Percentiles rank a stretch among this genome's conserved stretches.
Evolutionary conservation across 139 green algal species (phyloP).

Genomic region (Chlorella vulgaris): DNA sequence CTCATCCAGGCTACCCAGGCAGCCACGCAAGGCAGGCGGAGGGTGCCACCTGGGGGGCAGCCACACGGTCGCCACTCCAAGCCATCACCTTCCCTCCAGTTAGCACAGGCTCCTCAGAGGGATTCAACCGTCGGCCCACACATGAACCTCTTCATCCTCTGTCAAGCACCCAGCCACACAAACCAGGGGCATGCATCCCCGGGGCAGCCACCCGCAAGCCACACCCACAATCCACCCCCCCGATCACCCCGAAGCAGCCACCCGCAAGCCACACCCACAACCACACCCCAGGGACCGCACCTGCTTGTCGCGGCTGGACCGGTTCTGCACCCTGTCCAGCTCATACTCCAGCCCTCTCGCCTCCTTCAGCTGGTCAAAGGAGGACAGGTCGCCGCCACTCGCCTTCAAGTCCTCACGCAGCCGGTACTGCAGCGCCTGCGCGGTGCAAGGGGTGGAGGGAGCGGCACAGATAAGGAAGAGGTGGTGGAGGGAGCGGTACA

Average conservation of each 20-base stretch:
- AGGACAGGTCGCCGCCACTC: constrained; percentile 29
- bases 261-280: neutral
- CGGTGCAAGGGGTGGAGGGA: neutral
- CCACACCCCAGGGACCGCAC: neutral
- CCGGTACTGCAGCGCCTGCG: constrained; percentile 72
- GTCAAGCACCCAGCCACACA: too few species aligned
- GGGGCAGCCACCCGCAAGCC: too few species aligned
- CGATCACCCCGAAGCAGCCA: neutral
- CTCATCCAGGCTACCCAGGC: too few species aligned
- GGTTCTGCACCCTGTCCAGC: constrained; percentile 59
- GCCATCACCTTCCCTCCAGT: too few species aligned
- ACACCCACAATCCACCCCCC: neutral
- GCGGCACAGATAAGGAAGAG: neutral
- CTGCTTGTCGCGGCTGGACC: constrained; percentile 41
- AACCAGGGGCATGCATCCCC: too few species aligned
- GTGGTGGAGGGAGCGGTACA: too few species aligned
- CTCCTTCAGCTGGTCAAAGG: constrained; percentile 70
- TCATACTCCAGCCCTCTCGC: constrained; percentile 69
- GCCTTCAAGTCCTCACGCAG: constrained; percentile 72
- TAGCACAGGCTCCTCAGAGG: too few species aligned
- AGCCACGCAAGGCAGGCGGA: too few species aligned
- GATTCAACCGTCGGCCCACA: too few species aligned
- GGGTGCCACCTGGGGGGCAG: too few species aligned
- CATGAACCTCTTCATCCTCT: too few species aligned
- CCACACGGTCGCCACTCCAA: too few species aligned